Base-by-base conservation (phyloP, 1,284 basidiomycete genomes). In the Melampsora americana region DNA sequence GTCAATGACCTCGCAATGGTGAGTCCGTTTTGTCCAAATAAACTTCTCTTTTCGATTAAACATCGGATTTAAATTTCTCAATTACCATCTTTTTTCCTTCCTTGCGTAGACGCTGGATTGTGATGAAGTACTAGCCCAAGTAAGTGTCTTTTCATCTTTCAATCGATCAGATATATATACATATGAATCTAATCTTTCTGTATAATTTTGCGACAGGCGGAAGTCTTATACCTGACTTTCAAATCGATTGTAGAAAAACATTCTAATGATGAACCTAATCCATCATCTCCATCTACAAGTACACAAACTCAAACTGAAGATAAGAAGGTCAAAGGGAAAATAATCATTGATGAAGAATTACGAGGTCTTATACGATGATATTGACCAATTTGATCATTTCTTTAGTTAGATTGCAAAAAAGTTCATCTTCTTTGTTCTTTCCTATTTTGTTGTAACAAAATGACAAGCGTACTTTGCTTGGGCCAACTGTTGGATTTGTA, bases 1-100 rank as follows among this genome's bases (percentile, higher is more conserved):
- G 77, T 79, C 67, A 81, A 80, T 77, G 79, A 82, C 28, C 46
- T 75, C 20, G 72, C 72, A n/a, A 75, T 66, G 53, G 71, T 74
- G 16, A 53, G 64, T 74, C 18, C 11, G 9, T n/a, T 30, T 48
- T 20, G 60, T 16, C 16, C 18, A 5, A 62, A 62, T 32, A 26
- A 62, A 4, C 4, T 23, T 26, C n/a, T 23, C 35, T 18, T 46
- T 72, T 50, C 26, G 39, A 11, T 50, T n/a, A 14, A 23, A 9
- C 16, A 53, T 64, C 20, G 9, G 7, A 67, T 42, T 28, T 44
- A 12, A 50, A 68, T 48, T 48, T 69, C 28, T 12, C 20, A 44
- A 30, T 1, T 42, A 14, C 16, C 16, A 16, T 16, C 48, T 6
- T 46, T 56, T 1, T n/a, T 30, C 26, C 14, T 5, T 26, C 20